Conservation (phyloP, 2,329 filamentous ascomycete genomes). For the Fusarium cicatricum region DNA sequence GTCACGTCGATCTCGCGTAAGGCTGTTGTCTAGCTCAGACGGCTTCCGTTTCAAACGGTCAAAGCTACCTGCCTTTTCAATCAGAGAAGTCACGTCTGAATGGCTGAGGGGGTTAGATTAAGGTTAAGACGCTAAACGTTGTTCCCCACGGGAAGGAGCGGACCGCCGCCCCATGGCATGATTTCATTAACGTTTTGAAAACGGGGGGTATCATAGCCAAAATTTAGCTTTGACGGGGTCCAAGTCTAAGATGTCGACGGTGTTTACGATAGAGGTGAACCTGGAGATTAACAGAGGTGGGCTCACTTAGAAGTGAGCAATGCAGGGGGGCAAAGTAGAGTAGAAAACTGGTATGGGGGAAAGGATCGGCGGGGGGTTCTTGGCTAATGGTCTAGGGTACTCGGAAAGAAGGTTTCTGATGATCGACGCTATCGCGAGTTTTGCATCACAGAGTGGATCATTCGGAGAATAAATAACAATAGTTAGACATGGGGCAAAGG, state of each 20-base stretch:
- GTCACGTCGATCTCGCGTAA: no score
- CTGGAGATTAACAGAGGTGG: neutral
- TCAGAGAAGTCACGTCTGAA: no score
- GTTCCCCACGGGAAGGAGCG: slow-evolving; percentile 13
- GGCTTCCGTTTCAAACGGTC: no score
- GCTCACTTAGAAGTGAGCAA: neutral
- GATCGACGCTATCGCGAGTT: slow-evolving; percentile 30
- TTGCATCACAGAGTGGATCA: slow-evolving; percentile 18
- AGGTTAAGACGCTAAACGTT: slow-evolving; percentile 32
- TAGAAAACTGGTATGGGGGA: slow-evolving; percentile 3
- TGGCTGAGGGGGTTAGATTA: slow-evolving; percentile 23
- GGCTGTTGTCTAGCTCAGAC: no score
- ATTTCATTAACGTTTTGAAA: neutral
- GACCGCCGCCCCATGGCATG: slow-evolving; percentile 19
- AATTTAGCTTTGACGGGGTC: no score
- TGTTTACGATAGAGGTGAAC: neutral
- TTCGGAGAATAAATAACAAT: slow-evolving; percentile 18
- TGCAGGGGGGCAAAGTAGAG: neutral
- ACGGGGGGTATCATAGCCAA: neutral
- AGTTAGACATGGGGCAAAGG: neutral
- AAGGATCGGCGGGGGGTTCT: slow-evolving; percentile 6
- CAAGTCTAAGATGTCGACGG: neutral
- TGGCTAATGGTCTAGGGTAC: slow-evolving; percentile 2
- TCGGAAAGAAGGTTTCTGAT: neutral
- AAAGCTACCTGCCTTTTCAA: no score